Percentiles rank a stretch among this genome's conserved stretches.
Conservation (phyloP, 768 basidiomycete genomes). For the Saitozyma sp. region DNA sequence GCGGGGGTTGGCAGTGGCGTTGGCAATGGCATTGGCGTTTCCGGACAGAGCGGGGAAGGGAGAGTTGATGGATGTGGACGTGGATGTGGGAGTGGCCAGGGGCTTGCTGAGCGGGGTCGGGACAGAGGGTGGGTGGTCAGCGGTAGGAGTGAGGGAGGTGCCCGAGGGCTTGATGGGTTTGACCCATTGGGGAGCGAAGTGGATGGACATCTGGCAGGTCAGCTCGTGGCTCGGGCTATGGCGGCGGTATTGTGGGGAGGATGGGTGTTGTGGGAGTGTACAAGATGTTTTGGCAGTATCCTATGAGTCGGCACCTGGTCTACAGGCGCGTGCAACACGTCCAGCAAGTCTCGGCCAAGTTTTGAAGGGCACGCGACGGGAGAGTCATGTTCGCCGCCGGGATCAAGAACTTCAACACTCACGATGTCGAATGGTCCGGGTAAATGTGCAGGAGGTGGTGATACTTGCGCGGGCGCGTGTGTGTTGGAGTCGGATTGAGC, state of each 20-base stretch:
- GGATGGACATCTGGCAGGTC: slow-evolving; percentile 47
- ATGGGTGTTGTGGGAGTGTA: background rate
- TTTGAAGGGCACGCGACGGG: too few relatives aligned
- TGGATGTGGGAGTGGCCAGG: slow-evolving; percentile 13
- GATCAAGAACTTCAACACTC: too few relatives aligned
- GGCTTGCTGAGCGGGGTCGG: slow-evolving; percentile 6
- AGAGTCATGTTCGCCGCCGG: too few relatives aligned
- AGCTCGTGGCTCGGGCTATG: background rate
- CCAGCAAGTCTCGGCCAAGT: too few relatives aligned
- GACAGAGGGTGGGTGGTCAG: slow-evolving; percentile 20
- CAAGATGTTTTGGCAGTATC: too few relatives aligned
- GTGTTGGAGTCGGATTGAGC: too few relatives aligned
- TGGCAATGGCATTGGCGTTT: slow-evolving; percentile 6
- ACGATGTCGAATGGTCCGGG: too few relatives aligned
- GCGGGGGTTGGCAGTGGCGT: slow-evolving; percentile 9
- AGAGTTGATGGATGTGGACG: slow-evolving; percentile 4
- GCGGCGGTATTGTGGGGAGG: background rate
- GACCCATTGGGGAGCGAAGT: slow-evolving; percentile 53
- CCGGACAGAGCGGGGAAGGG: slow-evolving; percentile 36
- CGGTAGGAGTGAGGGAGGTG: slow-evolving; percentile 23
- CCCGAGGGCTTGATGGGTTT: slow-evolving; percentile 49
- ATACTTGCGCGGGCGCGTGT: too few relatives aligned
- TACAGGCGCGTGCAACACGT: too few relatives aligned
- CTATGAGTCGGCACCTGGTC: too few relatives aligned
- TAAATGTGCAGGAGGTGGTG: too few relatives aligned